These are phyloP conservation scores for Selaginella tamariscina DNA, from an alignment of 75 land plant genomes.

Conservation along the genomic window DNA sequence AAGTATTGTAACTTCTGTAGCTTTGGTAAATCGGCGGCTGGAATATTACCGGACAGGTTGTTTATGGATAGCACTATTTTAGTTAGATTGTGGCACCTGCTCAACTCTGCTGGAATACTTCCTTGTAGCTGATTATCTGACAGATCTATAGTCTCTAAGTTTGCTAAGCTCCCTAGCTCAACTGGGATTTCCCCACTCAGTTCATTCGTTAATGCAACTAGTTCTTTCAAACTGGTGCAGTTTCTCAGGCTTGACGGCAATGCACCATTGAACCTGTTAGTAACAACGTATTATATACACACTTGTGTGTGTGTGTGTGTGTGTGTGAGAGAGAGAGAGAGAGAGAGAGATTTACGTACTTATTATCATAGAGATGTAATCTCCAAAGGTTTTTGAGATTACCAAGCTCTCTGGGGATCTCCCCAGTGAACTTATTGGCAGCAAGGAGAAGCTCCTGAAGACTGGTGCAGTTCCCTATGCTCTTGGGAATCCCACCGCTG, in stretches of 20 bases:
- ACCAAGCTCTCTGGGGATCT: neutral
- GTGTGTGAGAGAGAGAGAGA: too few species aligned
- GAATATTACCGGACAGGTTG: neutral
- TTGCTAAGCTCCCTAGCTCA: neutral
- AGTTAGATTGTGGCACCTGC: neutral
- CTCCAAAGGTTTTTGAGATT: neutral
- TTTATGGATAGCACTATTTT: neutral
- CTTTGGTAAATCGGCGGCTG: neutral
- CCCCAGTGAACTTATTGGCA: neutral
- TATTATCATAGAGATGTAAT: neutral
- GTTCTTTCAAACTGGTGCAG: neutral
- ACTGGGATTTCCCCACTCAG: neutral
- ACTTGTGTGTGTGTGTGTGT: too few species aligned
- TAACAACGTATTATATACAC: too few species aligned
- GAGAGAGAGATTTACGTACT: too few species aligned
- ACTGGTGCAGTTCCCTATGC: neutral
- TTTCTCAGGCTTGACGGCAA: neutral
- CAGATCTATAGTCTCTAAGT: neutral
- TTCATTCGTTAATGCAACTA: neutral
- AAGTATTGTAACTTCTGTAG: neutral
- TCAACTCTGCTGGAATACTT: neutral
- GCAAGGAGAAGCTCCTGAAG: neutral
- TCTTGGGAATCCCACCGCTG: constrained; percentile 1
- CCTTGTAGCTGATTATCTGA: neutral
- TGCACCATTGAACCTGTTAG: neutral